These are phyloP conservation scores for Marasmius sp. DNA, from an alignment of 1,284 basidiomycete species.

Conservation along the genomic window DNA sequence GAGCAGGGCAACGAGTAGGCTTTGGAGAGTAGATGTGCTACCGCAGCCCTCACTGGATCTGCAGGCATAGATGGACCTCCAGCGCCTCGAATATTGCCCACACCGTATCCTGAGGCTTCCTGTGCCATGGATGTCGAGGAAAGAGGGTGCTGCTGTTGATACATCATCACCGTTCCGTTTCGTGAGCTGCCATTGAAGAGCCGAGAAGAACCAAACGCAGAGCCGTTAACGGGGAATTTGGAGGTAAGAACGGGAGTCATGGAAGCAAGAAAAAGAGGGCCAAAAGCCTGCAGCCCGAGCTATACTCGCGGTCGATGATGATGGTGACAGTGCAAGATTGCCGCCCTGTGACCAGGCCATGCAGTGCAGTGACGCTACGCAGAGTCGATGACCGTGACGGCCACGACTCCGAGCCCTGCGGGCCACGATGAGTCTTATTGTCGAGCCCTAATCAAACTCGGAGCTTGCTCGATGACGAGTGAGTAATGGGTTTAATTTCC, in stretches of 20 bases:
- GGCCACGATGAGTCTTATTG: too few species aligned
- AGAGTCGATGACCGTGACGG: too few species aligned
- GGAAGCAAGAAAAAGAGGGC: background rate
- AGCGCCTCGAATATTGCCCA: background rate
- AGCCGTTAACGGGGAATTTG: background rate
- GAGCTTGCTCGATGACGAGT: too few species aligned
- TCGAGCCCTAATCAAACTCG: too few species aligned
- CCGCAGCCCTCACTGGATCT: conserved; percentile 35
- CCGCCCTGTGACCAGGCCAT: too few species aligned
- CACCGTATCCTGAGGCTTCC: background rate
- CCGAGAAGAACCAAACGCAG: background rate
- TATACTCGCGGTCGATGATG: background rate
- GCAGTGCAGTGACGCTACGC: too few species aligned
- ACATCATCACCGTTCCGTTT: conserved; percentile 1
- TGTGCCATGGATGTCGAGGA: background rate
- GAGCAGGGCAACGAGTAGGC: conserved; percentile 71
- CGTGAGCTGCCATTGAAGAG: background rate
- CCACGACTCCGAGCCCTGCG: background rate
- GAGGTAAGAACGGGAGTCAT: background rate
- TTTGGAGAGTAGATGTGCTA: conserved; percentile 61
- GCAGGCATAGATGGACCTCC: background rate
- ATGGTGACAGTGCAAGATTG: background rate
- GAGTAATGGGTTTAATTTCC: too few species aligned
- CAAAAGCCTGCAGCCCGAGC: background rate
- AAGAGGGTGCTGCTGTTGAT: background rate